A percentile compares a stretch with the other conserved stretches of the same genome.
Evolutionary conservation across 257 asterid genomes (phyloP).

Genomic region (Linaria vulgaris): DNA sequence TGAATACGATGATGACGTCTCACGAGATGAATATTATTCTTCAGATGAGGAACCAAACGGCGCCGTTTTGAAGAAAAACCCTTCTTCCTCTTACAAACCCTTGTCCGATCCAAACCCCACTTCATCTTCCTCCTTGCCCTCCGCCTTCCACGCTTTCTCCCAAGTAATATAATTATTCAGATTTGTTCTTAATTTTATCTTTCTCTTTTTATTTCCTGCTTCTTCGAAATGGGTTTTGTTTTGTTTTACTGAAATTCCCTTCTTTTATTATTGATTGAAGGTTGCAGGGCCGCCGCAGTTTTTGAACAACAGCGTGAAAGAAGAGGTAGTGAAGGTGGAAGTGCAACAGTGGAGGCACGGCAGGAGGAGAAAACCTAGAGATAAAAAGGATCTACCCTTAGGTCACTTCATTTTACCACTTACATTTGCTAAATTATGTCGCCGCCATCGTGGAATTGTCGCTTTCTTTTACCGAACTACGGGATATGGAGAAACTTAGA

Average conservation of each 20-base stretch:
- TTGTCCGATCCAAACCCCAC: constrained; percentile 65
- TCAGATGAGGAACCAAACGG: constrained; percentile 43
- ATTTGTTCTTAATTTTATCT: background rate
- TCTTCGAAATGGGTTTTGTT: constrained; percentile 26
- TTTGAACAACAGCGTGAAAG: constrained; percentile 63
- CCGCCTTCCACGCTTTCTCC: constrained; percentile 85
- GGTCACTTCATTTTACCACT: constrained; percentile 55
- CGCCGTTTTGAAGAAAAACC: constrained; percentile 32
- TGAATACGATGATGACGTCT: constrained; percentile 15
- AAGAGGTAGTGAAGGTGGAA: constrained; percentile 49
- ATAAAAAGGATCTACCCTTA: constrained; percentile 69
- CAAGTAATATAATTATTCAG: constrained; percentile 47
- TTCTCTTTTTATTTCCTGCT: background rate
- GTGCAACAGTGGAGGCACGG: constrained; percentile 61
- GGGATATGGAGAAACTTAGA: too few species aligned
- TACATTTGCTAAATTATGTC: too few species aligned
- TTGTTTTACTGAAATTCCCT: background rate
- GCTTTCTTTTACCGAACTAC: too few species aligned
- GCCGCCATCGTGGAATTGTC: too few species aligned
- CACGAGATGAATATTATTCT: constrained; percentile 32
- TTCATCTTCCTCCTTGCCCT: constrained; percentile 72
- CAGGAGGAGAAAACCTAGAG: constrained; percentile 54
- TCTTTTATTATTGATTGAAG: constrained; percentile 33
- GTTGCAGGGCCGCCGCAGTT: constrained; percentile 92
- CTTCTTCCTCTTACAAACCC: constrained; percentile 67